These are phyloP conservation scores for Allomyces macrogynus DNA, from an alignment of 192 early-diverging fungal species.

Conservation along the genomic window DNA sequence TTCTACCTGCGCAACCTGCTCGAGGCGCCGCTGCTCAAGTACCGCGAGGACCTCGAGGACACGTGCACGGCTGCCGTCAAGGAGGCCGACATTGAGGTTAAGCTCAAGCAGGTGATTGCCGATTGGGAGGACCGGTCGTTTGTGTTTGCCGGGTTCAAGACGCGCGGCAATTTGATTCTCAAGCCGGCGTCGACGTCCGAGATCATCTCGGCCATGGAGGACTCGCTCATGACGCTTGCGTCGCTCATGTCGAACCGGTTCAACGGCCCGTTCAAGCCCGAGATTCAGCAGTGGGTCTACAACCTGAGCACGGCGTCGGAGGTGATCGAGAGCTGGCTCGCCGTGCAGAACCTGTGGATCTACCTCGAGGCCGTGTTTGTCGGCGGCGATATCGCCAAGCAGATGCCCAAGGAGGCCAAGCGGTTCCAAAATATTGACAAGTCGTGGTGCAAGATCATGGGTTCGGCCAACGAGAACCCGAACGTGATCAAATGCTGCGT, in stretches of 20 bases:
- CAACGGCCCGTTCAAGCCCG: constrained; percentile 95
- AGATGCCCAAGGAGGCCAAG: constrained; percentile 81
- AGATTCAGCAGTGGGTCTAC: constrained; percentile 83
- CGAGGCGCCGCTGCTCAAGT: constrained; percentile 42
- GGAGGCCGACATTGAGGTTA: constrained; percentile 69
- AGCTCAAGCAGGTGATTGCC: constrained; percentile 81
- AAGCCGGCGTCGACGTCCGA: constrained; percentile 98
- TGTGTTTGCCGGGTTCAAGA: constrained; percentile 71
- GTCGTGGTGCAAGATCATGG: constrained; percentile 95
- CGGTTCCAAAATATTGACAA: constrained; percentile 93
- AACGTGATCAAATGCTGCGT: constrained; percentile 79
- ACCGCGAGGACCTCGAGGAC: constrained; percentile 77
- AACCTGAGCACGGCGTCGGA: constrained; percentile 84
- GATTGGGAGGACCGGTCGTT: constrained; percentile 99
- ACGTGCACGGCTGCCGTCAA: constrained; percentile 90
- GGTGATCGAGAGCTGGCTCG: constrained; percentile 98
- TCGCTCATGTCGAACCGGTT: constrained; percentile 97
- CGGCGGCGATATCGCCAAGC: constrained; percentile 87
- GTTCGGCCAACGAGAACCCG: constrained; percentile 95
- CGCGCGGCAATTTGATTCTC: constrained; percentile 74
- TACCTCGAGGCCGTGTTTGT: constrained; percentile 98
- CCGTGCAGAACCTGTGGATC: constrained; percentile 99
- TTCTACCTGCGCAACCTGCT: constrained; percentile 71
- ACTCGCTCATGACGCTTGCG: constrained; percentile 79
- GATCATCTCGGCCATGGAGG: constrained; percentile 82